Conservation (phyloP, 169 alveolate genomes). For the Pseudocohnilembus persalinus region DNA sequence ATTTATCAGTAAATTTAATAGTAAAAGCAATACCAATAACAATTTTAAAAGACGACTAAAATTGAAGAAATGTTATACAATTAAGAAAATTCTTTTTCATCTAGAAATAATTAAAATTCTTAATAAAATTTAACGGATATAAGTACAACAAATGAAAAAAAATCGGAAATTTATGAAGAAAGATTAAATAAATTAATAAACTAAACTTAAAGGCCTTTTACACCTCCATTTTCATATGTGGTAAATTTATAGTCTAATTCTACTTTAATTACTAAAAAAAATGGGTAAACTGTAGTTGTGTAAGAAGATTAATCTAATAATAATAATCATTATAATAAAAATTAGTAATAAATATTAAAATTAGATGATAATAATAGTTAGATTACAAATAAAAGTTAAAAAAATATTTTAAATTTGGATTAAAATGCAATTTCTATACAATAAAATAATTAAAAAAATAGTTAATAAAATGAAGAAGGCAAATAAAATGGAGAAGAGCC, state of each 20-base stretch:
- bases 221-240: conserved; percentile 16
- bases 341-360: no score
- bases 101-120: no score
- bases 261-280: conserved; percentile 2
- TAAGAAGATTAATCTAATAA: conserved; percentile 1
- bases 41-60: neutral
- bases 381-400: no score
- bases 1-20: no score
- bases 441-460: no score
- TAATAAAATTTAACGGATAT: no score
- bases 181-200: neutral
- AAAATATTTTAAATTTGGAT: no score
- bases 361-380: no score
- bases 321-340: neutral
- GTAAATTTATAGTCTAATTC: neutral
- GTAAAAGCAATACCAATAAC: no score
- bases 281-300: conserved; percentile 1
- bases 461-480: neutral
- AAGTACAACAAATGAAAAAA: no score
- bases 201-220: conserved; percentile 16
- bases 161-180: neutral
- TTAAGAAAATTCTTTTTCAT: no score
- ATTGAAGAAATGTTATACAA: neutral
- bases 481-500: neutral
- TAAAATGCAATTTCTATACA: no score